phyloP scores from a whole-genome alignment of 164 flowering plant species.

The Aristolochia californica region DNA sequence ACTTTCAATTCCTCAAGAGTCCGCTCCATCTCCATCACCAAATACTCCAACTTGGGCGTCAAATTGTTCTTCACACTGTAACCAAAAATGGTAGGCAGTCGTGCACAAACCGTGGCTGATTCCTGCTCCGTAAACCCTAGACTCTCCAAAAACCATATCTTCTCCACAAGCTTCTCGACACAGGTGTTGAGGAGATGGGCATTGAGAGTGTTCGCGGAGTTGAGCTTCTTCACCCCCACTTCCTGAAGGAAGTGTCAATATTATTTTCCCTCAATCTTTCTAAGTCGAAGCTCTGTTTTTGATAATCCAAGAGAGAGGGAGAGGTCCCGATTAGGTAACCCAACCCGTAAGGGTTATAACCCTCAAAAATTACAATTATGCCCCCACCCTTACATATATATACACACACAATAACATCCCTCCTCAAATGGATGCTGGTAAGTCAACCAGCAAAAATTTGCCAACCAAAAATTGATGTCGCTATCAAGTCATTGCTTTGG shows the following conservation, averaged over 20 bases:
- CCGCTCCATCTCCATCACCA: slow-evolving; percentile 47
- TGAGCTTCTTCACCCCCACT: slow-evolving; percentile 40
- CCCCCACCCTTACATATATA: no score
- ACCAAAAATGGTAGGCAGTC: slow-evolving; percentile 64
- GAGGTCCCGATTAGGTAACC: no score
- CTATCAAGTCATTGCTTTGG: no score
- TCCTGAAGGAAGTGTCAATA: slow-evolving; percentile 31
- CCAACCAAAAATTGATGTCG: no score
- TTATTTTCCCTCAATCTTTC: no score
- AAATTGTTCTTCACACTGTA: slow-evolving; percentile 45
- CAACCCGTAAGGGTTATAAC: no score
- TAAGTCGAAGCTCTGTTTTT: no score
- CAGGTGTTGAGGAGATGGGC: slow-evolving; percentile 53
- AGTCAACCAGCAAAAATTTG: no score
- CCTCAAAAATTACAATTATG: no score
- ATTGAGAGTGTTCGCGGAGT: slow-evolving; percentile 33
- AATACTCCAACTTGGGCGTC: slow-evolving; percentile 47
- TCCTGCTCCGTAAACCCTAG: slow-evolving; percentile 41
- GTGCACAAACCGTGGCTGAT: slow-evolving; percentile 30
- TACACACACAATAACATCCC: no score
- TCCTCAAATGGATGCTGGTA: no score
- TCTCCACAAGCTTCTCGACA: slow-evolving; percentile 24
- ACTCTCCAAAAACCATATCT: slow-evolving; percentile 32
- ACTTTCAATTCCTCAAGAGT: slow-evolving; percentile 42
- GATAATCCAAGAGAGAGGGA: no score